These are phyloP conservation scores for Hypoxylon sp. DNA, from an alignment of 2,329 filamentous ascomycete genomes.

Conservation along the genomic window DNA sequence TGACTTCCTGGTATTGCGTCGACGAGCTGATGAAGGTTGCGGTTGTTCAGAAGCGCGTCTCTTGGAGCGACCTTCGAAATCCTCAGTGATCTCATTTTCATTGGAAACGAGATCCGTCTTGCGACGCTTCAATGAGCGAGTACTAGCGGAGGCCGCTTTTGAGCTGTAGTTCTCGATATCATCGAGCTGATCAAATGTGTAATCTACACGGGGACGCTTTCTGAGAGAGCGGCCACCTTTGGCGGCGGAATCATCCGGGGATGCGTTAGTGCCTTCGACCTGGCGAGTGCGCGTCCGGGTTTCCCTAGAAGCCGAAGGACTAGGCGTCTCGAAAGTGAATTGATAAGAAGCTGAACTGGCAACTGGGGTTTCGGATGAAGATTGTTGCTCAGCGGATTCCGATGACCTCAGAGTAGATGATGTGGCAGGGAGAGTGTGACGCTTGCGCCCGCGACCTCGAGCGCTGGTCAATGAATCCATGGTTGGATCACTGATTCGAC, in stretches of 20 bases:
- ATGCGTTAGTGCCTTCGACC: conserved; percentile 48
- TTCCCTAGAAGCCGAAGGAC: conserved; percentile 52
- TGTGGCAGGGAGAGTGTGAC: conserved; percentile 44
- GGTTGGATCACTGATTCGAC: conserved; percentile 6
- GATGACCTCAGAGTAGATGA: conserved; percentile 37
- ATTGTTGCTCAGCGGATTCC: conserved; percentile 37
- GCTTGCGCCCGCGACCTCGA: conserved; percentile 50
- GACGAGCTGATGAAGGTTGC: conserved; percentile 44
- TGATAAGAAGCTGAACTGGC: conserved; percentile 44
- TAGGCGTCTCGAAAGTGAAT: conserved; percentile 49
- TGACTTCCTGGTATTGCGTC: conserved; percentile 47
- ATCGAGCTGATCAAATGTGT: conserved; percentile 66
- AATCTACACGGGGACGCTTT: conserved; percentile 68
- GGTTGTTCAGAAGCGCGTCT: conserved; percentile 52
- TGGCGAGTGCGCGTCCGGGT: conserved; percentile 61
- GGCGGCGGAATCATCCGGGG: conserved; percentile 62
- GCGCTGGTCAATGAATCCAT: conserved; percentile 50
- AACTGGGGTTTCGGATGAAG: conserved; percentile 41
- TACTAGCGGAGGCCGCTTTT: conserved; percentile 45
- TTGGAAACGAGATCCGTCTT: conserved; percentile 46
- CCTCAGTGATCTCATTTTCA: conserved; percentile 47
- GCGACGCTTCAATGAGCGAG: conserved; percentile 50
- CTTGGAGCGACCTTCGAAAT: conserved; percentile 45
- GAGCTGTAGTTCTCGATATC: conserved; percentile 54
- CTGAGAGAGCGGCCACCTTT: conserved; percentile 71